Evolutionary conservation across 2,329 filamentous ascomycete species (phyloP).

Genomic region (Ustulina deusta): DNA sequence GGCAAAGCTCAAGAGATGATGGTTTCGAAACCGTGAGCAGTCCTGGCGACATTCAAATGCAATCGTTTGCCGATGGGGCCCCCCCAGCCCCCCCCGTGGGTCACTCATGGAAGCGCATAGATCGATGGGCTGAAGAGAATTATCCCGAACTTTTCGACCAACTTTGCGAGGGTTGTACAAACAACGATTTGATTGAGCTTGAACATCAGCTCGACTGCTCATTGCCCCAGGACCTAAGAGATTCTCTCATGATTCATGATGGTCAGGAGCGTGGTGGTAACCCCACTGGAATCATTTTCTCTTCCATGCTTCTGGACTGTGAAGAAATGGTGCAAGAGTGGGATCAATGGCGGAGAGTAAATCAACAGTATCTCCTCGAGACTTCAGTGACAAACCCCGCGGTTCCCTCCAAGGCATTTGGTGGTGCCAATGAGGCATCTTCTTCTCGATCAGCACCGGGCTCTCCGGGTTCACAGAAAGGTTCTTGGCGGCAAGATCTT

Average conservation of each 20-base stretch:
- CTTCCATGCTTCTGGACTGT: slow-evolving; percentile 95
- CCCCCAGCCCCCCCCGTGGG: slow-evolving; percentile 88
- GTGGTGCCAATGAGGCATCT: slow-evolving; percentile 73
- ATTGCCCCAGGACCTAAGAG: slow-evolving; percentile 90
- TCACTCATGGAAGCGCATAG: slow-evolving; percentile 95
- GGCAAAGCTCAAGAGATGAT: slow-evolving; percentile 68
- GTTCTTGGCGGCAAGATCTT: slow-evolving; percentile 87
- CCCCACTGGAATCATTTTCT: slow-evolving; percentile 92
- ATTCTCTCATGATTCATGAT: slow-evolving; percentile 91
- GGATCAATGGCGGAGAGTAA: slow-evolving; percentile 95
- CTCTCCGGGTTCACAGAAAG: slow-evolving; percentile 63
- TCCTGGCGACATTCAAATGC: slow-evolving; percentile 91
- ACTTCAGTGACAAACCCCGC: slow-evolving; percentile 69
- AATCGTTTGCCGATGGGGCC: slow-evolving; percentile 90
- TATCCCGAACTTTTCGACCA: slow-evolving; percentile 96
- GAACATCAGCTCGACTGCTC: slow-evolving; percentile 97
- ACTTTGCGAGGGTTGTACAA: slow-evolving; percentile 88
- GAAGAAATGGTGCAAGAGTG: slow-evolving; percentile 98
- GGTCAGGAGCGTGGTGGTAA: slow-evolving; percentile 95
- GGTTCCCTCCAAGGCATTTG: slow-evolving; percentile 77
- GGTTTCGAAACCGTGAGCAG: slow-evolving; percentile 77
- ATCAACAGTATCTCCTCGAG: slow-evolving; percentile 84
- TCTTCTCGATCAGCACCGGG: slow-evolving; percentile 72
- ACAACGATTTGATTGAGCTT: slow-evolving; percentile 95
- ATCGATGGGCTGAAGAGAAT: slow-evolving; percentile 92